Percentiles rank a stretch among this genome's conserved stretches.
phyloP scores from a whole-genome alignment of 139 green algal species.

The Chlorella sp. region DNA sequence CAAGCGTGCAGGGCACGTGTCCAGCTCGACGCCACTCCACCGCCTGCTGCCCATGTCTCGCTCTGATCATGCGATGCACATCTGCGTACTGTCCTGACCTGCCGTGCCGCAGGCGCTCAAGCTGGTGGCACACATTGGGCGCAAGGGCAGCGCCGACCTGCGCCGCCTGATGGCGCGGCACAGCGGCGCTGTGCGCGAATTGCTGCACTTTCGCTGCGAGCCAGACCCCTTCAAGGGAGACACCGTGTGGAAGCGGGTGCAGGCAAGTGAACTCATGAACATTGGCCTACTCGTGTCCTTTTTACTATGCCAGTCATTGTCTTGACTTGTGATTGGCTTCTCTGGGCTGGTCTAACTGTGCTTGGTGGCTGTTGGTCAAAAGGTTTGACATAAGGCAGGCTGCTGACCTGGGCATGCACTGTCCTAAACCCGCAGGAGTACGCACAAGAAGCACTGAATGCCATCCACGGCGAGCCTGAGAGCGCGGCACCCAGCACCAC shows the following conservation, averaged over 20 bases:
- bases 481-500: not conserved
- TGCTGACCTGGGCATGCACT: too few relatives aligned
- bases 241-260: constrained; percentile 52
- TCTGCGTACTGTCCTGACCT: too few relatives aligned
- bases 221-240: constrained; percentile 51
- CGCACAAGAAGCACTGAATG: constrained; percentile 35
- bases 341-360: too few relatives aligned
- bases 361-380: too few relatives aligned
- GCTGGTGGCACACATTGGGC: constrained; percentile 75
- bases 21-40: too few relatives aligned
- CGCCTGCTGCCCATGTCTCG: too few relatives aligned
- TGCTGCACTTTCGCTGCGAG: constrained; percentile 39
- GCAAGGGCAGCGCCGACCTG: constrained; percentile 71
- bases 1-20: too few relatives aligned
- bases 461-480: constrained; percentile 19
- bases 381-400: too few relatives aligned
- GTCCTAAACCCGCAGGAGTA: constrained; percentile 1
- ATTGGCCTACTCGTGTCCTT: too few relatives aligned
- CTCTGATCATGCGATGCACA: too few relatives aligned
- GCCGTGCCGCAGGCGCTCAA: constrained; percentile 69
- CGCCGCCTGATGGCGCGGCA: constrained; percentile 67
- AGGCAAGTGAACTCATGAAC: not conserved
- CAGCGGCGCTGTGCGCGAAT: constrained; percentile 55
- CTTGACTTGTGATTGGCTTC: not conserved
- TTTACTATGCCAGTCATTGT: too few relatives aligned